A percentile compares a stretch with the other conserved stretches of the same genome.
phyloP scores from a whole-genome alignment of 2,329 filamentous ascomycete genomes.

The Sarocladium strictum region DNA sequence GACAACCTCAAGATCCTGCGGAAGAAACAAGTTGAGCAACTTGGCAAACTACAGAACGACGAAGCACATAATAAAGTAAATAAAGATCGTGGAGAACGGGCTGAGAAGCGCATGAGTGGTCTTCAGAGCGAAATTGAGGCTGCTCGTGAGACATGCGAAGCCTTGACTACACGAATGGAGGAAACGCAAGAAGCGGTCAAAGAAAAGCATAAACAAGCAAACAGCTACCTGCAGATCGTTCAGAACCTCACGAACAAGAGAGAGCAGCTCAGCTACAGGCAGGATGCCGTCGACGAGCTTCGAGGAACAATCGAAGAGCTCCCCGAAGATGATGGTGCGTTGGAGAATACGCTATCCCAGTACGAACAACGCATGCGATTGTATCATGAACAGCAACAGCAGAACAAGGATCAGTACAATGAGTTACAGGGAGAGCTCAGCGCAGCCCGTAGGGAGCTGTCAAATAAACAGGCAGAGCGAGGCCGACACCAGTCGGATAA shows the following conservation, averaged over 20 bases:
- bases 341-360: constrained; percentile 65
- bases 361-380: constrained; percentile 70
- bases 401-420: constrained; percentile 58
- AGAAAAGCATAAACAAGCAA: constrained; percentile 66
- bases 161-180: constrained; percentile 54
- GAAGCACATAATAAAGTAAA: constrained; percentile 74
- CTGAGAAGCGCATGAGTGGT: constrained; percentile 57
- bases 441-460: constrained; percentile 38
- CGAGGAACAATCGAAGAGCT: constrained; percentile 70
- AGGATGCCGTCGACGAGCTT: constrained; percentile 65
- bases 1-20: constrained; percentile 85
- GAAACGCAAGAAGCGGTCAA: constrained; percentile 51
- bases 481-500: constrained; percentile 83
- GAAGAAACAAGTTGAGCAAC: constrained; percentile 74
- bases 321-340: constrained; percentile 68
- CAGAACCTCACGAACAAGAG: constrained; percentile 71
- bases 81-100: constrained; percentile 75
- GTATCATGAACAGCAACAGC: constrained; percentile 57
- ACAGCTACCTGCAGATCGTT: constrained; percentile 68
- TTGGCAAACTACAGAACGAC: constrained; percentile 65
- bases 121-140: constrained; percentile 62
- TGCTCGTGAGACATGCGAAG: constrained; percentile 51
- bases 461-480: constrained; percentile 54
- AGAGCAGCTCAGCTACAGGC: constrained; percentile 64
- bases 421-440: constrained; percentile 51